A percentile compares a stretch with the other conserved stretches of the same genome.
Evolutionary conservation across 2,329 filamentous ascomycete species (phyloP).

Genomic region (Cordyceps sp.): DNA sequence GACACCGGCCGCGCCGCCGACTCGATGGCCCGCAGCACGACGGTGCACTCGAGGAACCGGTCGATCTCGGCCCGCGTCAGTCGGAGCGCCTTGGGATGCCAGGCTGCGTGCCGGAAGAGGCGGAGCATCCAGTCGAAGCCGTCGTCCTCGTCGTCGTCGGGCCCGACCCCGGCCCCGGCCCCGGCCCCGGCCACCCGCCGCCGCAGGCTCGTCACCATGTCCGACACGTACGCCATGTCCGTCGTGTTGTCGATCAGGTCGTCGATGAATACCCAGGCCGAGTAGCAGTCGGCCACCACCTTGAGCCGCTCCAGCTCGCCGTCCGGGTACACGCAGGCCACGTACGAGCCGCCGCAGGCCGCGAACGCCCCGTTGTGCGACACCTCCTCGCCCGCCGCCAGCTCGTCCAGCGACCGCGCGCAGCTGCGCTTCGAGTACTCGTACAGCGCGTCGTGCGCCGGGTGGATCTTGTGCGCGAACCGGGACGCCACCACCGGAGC

Average conservation of each 20-base stretch:
- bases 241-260: background rate
- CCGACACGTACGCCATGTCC: background rate
- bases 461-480: background rate
- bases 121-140: background rate
- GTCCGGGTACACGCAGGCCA: background rate
- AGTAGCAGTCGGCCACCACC: background rate
- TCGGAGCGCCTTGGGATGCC: background rate
- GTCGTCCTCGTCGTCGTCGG: too few species aligned
- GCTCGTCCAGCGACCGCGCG: background rate
- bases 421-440: background rate
- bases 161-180: too few species aligned
- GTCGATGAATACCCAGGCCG: background rate
- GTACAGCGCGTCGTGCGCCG: background rate
- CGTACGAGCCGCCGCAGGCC: background rate
- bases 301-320: background rate
- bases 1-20: background rate
- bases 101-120: background rate
- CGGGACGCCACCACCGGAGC: background rate
- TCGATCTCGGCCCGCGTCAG: background rate
- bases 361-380: background rate
- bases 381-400: background rate
- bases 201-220: background rate
- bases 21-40: background rate
- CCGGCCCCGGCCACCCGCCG: background rate
- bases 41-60: background rate